Conservation (phyloP, 1,284 basidiomycete species). For the Cryptococcus floricola region DNA sequence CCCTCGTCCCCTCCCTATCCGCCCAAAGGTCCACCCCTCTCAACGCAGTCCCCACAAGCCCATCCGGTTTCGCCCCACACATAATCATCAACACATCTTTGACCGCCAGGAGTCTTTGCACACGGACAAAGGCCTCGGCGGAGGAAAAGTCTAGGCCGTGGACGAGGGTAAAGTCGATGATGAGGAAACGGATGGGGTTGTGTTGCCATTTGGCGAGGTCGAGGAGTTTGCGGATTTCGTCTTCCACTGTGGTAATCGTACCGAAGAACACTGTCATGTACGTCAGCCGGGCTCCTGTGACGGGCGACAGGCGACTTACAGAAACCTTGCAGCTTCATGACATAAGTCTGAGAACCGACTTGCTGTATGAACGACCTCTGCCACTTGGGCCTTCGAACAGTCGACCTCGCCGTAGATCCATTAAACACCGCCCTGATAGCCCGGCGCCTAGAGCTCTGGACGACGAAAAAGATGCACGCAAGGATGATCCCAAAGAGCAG, state of each 20-base stretch:
- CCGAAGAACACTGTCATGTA: slow-evolving; percentile 75
- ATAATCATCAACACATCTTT: slow-evolving; percentile 81
- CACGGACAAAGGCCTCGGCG: slow-evolving; percentile 88
- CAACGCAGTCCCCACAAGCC: slow-evolving; percentile 66
- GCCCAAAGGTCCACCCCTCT: slow-evolving; percentile 70
- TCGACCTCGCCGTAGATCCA: slow-evolving; percentile 78
- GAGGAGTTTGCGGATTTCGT: slow-evolving; percentile 61
- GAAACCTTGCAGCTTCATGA: slow-evolving; percentile 80
- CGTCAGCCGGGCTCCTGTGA: not conserved
- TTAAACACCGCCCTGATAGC: slow-evolving; percentile 78
- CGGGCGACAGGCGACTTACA: slow-evolving; percentile 21
- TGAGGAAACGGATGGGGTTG: slow-evolving; percentile 81
- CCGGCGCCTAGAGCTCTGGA: slow-evolving; percentile 78
- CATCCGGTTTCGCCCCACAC: slow-evolving; percentile 70
- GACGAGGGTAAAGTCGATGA: slow-evolving; percentile 80
- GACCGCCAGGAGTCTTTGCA: slow-evolving; percentile 74
- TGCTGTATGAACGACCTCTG: slow-evolving; percentile 87
- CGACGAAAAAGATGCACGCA: slow-evolving; percentile 92
- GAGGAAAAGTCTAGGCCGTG: slow-evolving; percentile 90
- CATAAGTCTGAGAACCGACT: slow-evolving; percentile 85
- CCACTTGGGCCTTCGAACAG: slow-evolving; percentile 80
- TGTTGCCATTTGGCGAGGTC: slow-evolving; percentile 69
- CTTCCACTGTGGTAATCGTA: slow-evolving; percentile 84
- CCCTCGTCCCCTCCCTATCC: slow-evolving; percentile 58
- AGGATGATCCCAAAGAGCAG: slow-evolving; percentile 88